phyloP scores from a whole-genome alignment of 176 grass and related monocot genomes.

The Poa annua region DNA sequence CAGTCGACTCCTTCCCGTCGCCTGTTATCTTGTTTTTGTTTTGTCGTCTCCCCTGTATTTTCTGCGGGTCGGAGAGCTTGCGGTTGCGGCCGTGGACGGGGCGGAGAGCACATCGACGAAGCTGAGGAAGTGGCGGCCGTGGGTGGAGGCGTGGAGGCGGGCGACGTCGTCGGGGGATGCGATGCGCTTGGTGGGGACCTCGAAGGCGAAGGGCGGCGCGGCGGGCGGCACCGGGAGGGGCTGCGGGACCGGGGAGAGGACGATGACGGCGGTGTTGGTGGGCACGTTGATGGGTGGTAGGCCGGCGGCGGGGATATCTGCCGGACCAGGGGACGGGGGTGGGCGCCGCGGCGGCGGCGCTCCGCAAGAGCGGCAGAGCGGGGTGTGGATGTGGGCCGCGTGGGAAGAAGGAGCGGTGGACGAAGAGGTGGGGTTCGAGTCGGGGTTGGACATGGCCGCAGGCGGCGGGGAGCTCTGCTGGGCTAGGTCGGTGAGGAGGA shows the following conservation, averaged over 20 bases:
- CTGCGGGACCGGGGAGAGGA: constrained; percentile 77
- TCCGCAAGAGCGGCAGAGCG: constrained; percentile 56
- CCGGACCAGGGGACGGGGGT: constrained; percentile 55
- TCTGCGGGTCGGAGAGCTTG: constrained; percentile 81
- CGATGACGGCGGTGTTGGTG: constrained; percentile 71
- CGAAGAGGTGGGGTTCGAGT: constrained; percentile 26
- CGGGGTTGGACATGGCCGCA: constrained; percentile 59
- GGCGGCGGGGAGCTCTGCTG: neutral
- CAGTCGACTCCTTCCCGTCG: too few species aligned
- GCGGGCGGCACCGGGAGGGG: constrained; percentile 58
- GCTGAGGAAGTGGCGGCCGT: constrained; percentile 77
- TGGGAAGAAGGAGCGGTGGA: constrained; percentile 30
- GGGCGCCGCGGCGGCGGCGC: constrained; percentile 50
- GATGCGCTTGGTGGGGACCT: constrained; percentile 66
- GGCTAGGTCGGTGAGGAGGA: constrained; percentile 30
- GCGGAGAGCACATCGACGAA: constrained; percentile 80
- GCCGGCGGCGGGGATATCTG: constrained; percentile 76
- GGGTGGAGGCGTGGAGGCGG: constrained; percentile 65
- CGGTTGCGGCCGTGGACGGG: constrained; percentile 62
- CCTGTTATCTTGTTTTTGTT: too few species aligned
- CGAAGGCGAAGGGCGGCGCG: constrained; percentile 59
- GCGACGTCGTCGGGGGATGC: constrained; percentile 59
- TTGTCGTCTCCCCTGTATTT: too few species aligned
- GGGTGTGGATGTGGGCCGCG: constrained; percentile 30
- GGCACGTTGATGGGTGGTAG: constrained; percentile 96